Evolutionary conservation across 192 early-diverging fungal genomes (phyloP), one percentile per base, ranked within the genome.

Genomic region (Umbelopsis vinacea): DNA sequence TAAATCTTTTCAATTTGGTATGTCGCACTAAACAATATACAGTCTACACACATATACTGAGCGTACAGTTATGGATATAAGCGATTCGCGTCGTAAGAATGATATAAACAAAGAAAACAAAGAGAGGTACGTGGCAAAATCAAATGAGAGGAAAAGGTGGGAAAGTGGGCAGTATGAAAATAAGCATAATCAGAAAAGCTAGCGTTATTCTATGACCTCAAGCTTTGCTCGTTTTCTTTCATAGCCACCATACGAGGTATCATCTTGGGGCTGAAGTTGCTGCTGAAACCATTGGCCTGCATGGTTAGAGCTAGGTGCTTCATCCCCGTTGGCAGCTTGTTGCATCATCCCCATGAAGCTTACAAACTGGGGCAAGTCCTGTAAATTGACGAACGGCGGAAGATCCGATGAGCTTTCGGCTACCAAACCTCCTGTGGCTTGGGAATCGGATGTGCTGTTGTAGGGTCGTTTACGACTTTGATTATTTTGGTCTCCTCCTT

Each of bases 341-440:
- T 63, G 57, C 57, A 63, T 63, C 57, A 63, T 9, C 11, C 57
- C 57, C 57, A 63, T 63, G 26, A 63, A 63, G n/a, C 57, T 63
- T 19, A 63, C 57, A 63, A 63, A 63, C 15, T 63, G 57, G 2
- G 57, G 57, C 14, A 63, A 37, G 19, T 63, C 57, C 17, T 63
- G 57, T 63, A 63, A 14, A 17, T 63, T 63, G 10, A 63, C 24
- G 15, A 63, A 37, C 10, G 57, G 57, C 6, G 9, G 26, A 37
- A 63, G 17, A 63, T 63, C 57, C 7, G 57, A 63, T 17, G 17
- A 17, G 35, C 26, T 63, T 37, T 63, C 29, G 6, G 15, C 26
- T 29, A 63, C 57, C 19, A 63, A 63, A 37, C 57, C 57, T 0
- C 57, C 33, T 14, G 57, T 19, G 11, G 33, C 19, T 17, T 22